Conservation (phyloP, 2,329 filamentous ascomycete genomes). For the Pseudogymnoascus sp. region DNA sequence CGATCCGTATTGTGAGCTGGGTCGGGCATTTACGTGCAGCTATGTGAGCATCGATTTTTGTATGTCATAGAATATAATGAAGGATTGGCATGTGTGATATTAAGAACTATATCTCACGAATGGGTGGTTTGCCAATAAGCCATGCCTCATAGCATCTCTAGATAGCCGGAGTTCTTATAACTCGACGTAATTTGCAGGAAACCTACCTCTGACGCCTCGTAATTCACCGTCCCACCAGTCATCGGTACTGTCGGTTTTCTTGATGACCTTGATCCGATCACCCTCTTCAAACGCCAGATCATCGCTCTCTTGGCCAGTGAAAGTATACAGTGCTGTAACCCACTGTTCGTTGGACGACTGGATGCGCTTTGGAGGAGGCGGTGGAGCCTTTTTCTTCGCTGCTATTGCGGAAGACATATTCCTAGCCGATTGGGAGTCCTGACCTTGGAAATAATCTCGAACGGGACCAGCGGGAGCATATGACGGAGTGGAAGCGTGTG, state of each 20-base stretch:
- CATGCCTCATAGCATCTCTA: neutral
- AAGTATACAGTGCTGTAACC: conserved; percentile 69
- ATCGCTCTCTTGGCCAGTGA: conserved; percentile 59
- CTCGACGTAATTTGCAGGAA: conserved; percentile 68
- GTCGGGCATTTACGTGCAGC: neutral
- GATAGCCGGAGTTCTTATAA: neutral
- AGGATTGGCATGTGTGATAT: neutral
- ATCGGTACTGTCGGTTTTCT: conserved; percentile 71
- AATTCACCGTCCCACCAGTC: conserved; percentile 87
- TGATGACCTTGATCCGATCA: conserved; percentile 68
- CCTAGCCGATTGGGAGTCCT: neutral
- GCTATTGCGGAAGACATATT: conserved; percentile 19
- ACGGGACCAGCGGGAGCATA: conserved; percentile 24
- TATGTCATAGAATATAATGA: neutral
- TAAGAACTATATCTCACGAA: neutral
- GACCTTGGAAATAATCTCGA: conserved; percentile 24
- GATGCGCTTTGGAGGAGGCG: conserved; percentile 59
- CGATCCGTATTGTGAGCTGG: neutral
- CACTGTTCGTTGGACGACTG: conserved; percentile 43
- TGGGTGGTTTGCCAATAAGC: neutral
- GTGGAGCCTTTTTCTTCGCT: conserved; percentile 67
- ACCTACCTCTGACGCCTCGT: conserved; percentile 59
- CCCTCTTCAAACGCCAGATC: conserved; percentile 72
- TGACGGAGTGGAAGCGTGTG: neutral
- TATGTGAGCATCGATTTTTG: neutral